Evolutionary conservation across 2,329 filamentous ascomycete genomes (phyloP).

Genomic region (Metarhizium brunneum): DNA sequence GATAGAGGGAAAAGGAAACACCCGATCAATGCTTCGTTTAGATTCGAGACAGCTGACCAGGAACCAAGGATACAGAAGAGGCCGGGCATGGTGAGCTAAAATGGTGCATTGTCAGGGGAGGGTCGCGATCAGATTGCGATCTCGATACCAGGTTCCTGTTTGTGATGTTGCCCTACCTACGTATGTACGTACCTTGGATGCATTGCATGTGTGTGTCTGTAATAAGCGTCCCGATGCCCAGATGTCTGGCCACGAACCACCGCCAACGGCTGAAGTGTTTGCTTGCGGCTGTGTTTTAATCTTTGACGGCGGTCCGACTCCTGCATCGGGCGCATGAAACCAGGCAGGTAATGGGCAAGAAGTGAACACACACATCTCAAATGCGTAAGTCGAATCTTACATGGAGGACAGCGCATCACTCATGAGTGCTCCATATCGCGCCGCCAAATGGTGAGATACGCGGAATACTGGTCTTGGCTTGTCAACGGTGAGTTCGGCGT

Average conservation of each 20-base stretch:
- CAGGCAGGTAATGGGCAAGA: neutral
- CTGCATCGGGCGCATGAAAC: conserved; percentile 1
- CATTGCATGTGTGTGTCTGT: neutral
- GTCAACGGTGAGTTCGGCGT: neutral
- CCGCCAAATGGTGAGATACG: neutral
- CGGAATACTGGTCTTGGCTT: too few species aligned
- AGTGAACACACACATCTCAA: neutral
- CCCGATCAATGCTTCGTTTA: neutral
- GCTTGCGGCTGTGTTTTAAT: neutral
- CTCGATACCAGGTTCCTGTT: neutral
- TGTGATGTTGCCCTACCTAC: conserved; percentile 1
- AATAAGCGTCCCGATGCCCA: too few species aligned
- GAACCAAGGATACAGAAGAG: neutral
- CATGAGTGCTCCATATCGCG: neutral
- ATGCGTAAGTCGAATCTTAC: neutral
- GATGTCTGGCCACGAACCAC: conserved; percentile 1
- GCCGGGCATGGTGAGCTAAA: neutral
- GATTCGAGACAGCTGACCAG: neutral
- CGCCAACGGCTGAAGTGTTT: neutral
- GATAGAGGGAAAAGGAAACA: neutral
- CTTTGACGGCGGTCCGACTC: neutral
- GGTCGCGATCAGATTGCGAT: neutral
- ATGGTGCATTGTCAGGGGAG: neutral
- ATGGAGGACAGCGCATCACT: neutral
- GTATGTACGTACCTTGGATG: neutral